Evolutionary conservation across 2,329 filamentous ascomycete species (phyloP), one percentile per base, ranked within the genome.

Genomic region (Ophiocordyceps camponoti-saundersi): DNA sequence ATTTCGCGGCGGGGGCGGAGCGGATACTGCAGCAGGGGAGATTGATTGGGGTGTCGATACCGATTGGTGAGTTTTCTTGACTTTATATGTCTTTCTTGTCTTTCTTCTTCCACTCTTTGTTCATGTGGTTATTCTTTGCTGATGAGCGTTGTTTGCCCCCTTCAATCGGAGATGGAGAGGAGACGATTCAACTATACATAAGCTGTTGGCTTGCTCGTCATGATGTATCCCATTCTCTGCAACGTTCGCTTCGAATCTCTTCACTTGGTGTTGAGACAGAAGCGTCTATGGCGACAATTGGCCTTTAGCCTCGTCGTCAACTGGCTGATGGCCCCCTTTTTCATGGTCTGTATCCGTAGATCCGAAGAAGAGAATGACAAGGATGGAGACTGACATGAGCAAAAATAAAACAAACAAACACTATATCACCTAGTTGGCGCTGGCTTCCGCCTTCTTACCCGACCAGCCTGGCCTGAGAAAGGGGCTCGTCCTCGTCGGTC

Each of bases 181-280:
- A n/a, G n/a, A n/a, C n/a, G n/a, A n/a, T n/a, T n/a, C n/a, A n/a
- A n/a, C n/a, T 36, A 6, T 13, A 13, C 11, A 6, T 18, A 6
- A 85, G 85, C 86, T 0, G 67, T 93, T 44, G 86, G 87, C 0
- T 65, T 94, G 1, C 70, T 94, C 1, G 79, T 93, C 41, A 94
- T 94, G 86, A 94, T 94, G 85, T 94, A 92, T 57, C 88, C 87
- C 0, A 93, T 94, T 49, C 68, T 94, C 0, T 93, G 85, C 71
- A 92, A 92, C 61, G 82, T 93, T 6, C 77, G 77, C 40, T 92
- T 79, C 61, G 86, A 93, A 60, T 75, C 76, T 0, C 64, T 93
- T 11, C 84, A 87, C 59, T 65, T 73, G 3, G 66, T 86, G 4
- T 73, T 92, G 49, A 60, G 65, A 2, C 68, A 77, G 3, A 69